Percentiles rank a stretch among this genome's conserved stretches.
Conservation (phyloP, 352 stramenopile genomes). For the Phytophthora syringae region DNA sequence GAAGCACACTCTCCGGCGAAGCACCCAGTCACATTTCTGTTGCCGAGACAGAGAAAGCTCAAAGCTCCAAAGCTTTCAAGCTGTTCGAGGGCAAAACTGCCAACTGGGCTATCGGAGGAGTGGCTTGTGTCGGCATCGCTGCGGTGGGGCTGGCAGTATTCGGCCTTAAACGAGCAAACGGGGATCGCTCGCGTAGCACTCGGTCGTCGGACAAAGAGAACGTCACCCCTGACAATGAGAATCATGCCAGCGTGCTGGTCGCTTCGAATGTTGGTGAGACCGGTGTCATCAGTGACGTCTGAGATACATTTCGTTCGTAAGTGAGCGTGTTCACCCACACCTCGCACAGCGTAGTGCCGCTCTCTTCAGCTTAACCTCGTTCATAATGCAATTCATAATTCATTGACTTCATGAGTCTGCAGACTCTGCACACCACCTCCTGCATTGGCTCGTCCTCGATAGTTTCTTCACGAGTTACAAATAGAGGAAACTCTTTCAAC, state of each 20-base stretch:
- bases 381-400: conserved; percentile 19
- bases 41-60: conserved; percentile 1
- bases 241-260: conserved; percentile 21
- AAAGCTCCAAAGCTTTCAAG: background rate
- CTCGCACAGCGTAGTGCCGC: background rate
- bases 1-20: conserved; percentile 1
- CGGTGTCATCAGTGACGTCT: conserved; percentile 25
- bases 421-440: conserved; percentile 1
- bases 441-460: too few relatives aligned
- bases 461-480: too few relatives aligned
- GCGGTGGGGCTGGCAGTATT: conserved; percentile 16
- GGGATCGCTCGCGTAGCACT: background rate
- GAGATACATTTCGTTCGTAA: background rate
- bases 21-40: background rate
- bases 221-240: conserved; percentile 9
- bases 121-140: conserved; percentile 16
- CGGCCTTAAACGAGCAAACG: conserved; percentile 15
- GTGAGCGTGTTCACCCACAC: background rate
- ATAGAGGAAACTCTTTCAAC: too few relatives aligned
- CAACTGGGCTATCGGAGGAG: conserved; percentile 3
- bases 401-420: too few relatives aligned
- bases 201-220: conserved; percentile 12
- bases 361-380: conserved; percentile 9
- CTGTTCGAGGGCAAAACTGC: background rate
- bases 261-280: conserved; percentile 27